These are phyloP conservation scores for Euryodendron excelsum DNA, from an alignment of 148 eudicot genomes.

Conservation along the genomic window DNA sequence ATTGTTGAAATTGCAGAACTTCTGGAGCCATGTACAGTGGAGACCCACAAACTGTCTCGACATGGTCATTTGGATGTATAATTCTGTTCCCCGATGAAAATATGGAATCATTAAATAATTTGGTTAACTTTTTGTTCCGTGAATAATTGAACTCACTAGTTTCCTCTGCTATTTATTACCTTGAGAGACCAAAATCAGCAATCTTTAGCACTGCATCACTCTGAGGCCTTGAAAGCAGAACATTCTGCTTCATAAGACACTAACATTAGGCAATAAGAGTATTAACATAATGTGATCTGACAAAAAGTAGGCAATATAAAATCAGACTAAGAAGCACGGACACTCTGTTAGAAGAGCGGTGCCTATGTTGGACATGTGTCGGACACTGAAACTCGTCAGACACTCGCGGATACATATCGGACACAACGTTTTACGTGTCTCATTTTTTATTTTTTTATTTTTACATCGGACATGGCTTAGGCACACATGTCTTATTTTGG, in stretches of 20 bases:
- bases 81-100: slow-evolving; percentile 25
- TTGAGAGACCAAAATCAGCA: slow-evolving; percentile 65
- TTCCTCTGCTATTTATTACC: slow-evolving; percentile 23
- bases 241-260: slow-evolving; percentile 30
- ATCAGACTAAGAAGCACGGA: too few species aligned
- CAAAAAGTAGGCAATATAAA: not conserved
- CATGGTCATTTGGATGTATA: slow-evolving; percentile 26
- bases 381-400: too few species aligned
- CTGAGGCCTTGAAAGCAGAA: slow-evolving; percentile 36
- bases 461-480: too few species aligned
- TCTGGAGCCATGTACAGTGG: slow-evolving; percentile 59
- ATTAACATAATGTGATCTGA: not conserved
- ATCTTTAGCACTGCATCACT: slow-evolving; percentile 40
- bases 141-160: not conserved
- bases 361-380: too few species aligned
- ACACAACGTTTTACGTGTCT: too few species aligned
- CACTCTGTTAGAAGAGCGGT: too few species aligned
- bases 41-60: slow-evolving; percentile 52
- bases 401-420: too few species aligned
- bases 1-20: slow-evolving; percentile 41
- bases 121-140: not conserved
- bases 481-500: too few species aligned
- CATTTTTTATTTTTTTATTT: too few species aligned
- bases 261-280: not conserved
- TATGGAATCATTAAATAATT: not conserved